Evolutionary conservation across 768 basidiomycete genomes (phyloP).

Genomic region (Termitomyces sp.): DNA sequence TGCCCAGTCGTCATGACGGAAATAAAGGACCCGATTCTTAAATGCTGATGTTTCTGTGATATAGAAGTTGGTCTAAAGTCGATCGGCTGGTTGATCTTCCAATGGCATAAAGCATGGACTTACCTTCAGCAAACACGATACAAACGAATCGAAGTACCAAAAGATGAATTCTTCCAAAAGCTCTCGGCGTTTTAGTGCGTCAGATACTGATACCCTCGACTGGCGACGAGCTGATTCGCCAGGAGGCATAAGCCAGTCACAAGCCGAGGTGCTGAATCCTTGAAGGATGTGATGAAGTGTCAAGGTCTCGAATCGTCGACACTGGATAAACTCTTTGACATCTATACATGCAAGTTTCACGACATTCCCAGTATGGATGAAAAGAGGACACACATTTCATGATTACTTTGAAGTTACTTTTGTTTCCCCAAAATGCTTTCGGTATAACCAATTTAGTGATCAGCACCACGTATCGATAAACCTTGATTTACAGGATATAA

Average conservation of each 20-base stretch:
- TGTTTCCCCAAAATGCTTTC: conserved; percentile 72
- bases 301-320: conserved; percentile 76
- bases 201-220: conserved; percentile 51
- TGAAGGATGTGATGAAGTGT: conserved; percentile 75
- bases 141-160: conserved; percentile 90
- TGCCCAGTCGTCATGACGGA: conserved; percentile 94
- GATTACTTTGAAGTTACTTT: conserved; percentile 55
- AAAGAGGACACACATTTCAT: conserved; percentile 39
- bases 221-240: conserved; percentile 31
- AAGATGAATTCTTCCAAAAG: conserved; percentile 84
- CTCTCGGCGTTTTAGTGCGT: conserved; percentile 72
- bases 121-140: conserved; percentile 76
- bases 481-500: conserved; percentile 33
- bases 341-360: conserved; percentile 32
- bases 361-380: background rate
- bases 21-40: conserved; percentile 80
- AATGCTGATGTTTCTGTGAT: conserved; percentile 88
- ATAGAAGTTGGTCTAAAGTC: conserved; percentile 80
- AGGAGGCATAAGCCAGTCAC: conserved; percentile 69
- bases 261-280: conserved; percentile 65
- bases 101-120: conserved; percentile 12
- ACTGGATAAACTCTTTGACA: conserved; percentile 65
- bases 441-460: conserved; percentile 71
- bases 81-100: background rate
- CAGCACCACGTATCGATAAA: conserved; percentile 58